Percentiles rank a stretch among this genome's conserved stretches.
These are phyloP conservation scores for Chalciporus chontae DNA, from an alignment of 768 basidiomycete species.

Conservation along the genomic window DNA sequence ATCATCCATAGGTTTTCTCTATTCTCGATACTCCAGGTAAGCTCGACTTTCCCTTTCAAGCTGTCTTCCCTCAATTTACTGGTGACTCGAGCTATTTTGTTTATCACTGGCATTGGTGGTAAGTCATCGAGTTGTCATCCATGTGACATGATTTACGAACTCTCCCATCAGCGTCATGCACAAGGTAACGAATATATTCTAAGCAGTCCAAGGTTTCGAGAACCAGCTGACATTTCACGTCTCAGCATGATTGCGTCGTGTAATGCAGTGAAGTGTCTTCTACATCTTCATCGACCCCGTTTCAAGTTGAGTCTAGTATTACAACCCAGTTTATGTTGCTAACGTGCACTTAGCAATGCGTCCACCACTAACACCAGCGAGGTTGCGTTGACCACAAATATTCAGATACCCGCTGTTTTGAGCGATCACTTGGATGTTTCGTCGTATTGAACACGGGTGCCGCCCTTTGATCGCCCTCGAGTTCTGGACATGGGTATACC, in stretches of 20 bases:
- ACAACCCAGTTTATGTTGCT: not conserved
- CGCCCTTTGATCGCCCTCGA: no score
- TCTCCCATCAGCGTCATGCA: constrained; percentile 8
- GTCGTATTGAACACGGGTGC: no score
- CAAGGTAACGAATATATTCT: constrained; percentile 6
- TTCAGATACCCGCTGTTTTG: not conserved
- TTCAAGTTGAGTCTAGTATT: not conserved
- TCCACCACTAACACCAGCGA: not conserved
- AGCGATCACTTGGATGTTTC: no score
- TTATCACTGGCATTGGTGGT: constrained; percentile 5
- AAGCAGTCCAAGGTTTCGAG: not conserved
- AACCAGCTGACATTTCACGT: not conserved
- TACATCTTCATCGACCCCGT: not conserved
- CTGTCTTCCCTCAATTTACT: not conserved
- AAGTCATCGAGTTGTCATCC: not conserved
- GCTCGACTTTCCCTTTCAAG: not conserved
- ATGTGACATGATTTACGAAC: not conserved
- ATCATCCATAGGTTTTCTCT: constrained; percentile 12
- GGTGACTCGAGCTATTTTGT: constrained; percentile 3
- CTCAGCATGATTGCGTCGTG: constrained; percentile 15
- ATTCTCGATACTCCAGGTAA: constrained; percentile 2
- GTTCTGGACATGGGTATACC: no score
- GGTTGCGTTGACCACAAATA: constrained; percentile 9
- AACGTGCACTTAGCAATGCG: not conserved
- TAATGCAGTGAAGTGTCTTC: constrained; percentile 16